phyloP scores from a whole-genome alignment of 2,329 filamentous ascomycete genomes.

The Arthrinium phaeospermum region DNA sequence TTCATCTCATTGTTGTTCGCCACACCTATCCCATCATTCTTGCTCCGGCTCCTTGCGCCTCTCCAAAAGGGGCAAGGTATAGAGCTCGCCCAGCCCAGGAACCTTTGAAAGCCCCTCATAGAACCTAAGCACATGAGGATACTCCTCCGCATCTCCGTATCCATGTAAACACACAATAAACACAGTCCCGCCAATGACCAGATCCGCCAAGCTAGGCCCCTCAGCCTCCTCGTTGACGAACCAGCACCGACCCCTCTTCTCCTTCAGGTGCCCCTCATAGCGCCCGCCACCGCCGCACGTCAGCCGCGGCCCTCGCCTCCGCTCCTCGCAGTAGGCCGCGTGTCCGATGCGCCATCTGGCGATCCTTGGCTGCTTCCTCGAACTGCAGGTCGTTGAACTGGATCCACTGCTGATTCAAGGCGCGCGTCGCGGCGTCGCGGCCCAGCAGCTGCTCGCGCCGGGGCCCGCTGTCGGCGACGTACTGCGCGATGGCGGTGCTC shows the following conservation, averaged over 20 bases:
- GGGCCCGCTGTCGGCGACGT: constrained; percentile 42
- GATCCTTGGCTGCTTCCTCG: background rate
- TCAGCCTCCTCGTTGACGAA: background rate
- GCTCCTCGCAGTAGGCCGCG: background rate
- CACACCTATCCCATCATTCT: background rate
- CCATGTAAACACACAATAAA: background rate
- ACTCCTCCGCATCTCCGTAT: constrained; percentile 21
- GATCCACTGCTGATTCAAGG: constrained; percentile 44
- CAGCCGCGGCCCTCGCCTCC: background rate
- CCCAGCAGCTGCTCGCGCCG: constrained; percentile 37
- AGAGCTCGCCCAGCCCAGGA: background rate
- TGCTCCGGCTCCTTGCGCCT: constrained; percentile 43
- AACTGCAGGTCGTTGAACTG: constrained; percentile 29
- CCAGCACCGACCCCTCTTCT: background rate
- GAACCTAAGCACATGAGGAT: constrained; percentile 35
- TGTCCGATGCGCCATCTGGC: background rate
- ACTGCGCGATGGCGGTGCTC: constrained; percentile 43
- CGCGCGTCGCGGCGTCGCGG: constrained; percentile 38
- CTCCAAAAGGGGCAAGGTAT: constrained; percentile 34
- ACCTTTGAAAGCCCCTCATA: constrained; percentile 17
- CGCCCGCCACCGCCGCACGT: background rate
- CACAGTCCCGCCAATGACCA: background rate
- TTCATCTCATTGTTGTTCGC: too few relatives aligned
- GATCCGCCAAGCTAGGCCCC: background rate
- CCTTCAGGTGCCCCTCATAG: background rate